Percentiles rank a stretch among this genome's conserved stretches.
Evolutionary conservation across 805 yeast genomes (phyloP).

Genomic region (Candida patagonica): DNA sequence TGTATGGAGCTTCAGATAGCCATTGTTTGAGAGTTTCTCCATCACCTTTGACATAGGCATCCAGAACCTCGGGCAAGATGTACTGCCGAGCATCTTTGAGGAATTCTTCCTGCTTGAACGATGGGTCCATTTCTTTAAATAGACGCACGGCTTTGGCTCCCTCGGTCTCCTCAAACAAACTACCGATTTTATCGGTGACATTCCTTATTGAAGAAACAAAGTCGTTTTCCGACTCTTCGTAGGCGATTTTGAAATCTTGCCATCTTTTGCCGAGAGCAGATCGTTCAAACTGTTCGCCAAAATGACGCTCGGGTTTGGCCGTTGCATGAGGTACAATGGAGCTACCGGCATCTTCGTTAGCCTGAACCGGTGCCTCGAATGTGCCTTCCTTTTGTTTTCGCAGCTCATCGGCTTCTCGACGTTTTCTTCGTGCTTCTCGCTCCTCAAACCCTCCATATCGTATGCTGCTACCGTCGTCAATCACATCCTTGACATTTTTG

Average conservation of each 20-base stretch:
- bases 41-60: conserved; percentile 90
- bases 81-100: conserved; percentile 78
- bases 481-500: conserved; percentile 78
- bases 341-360: conserved; percentile 61
- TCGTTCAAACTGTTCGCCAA: conserved; percentile 58
- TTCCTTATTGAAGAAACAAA: conserved; percentile 74
- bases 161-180: conserved; percentile 93
- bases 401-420: conserved; percentile 44
- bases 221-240: conserved; percentile 90
- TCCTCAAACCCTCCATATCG: conserved; percentile 88
- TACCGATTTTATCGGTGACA: conserved; percentile 67
- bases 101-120: conserved; percentile 71
- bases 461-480: conserved; percentile 84
- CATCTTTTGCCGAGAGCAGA: conserved; percentile 60
- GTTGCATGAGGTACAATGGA: conserved; percentile 75
- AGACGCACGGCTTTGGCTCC: conserved; percentile 83
- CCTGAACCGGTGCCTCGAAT: conserved; percentile 58
- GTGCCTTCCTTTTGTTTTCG: conserved; percentile 41
- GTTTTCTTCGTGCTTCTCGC: conserved; percentile 67
- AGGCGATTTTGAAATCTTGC: conserved; percentile 49
- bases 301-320: conserved; percentile 62
- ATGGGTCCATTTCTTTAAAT: conserved; percentile 84
- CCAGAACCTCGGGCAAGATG: conserved; percentile 90
- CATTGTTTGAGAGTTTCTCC: conserved; percentile 72
- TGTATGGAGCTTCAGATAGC: conserved; percentile 95